phyloP scores from a whole-genome alignment of 2,329 filamentous ascomycete species.

The Neophaeococcomyces mojaviensis region DNA sequence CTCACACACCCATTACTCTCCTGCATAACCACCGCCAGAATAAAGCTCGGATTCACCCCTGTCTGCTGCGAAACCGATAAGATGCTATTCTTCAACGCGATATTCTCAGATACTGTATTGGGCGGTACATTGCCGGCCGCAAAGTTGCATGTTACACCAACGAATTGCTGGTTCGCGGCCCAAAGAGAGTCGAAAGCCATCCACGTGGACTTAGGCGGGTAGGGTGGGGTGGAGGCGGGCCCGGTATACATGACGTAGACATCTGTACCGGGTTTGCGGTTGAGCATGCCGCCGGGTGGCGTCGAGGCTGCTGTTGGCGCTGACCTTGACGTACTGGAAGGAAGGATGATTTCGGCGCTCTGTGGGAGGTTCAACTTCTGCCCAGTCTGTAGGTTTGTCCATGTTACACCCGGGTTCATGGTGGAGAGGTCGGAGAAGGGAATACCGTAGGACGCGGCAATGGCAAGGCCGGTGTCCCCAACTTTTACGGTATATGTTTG shows the following conservation, averaged over 20 bases:
- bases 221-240: too few species aligned
- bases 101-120: conserved; percentile 17
- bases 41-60: conserved; percentile 27
- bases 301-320: too few species aligned
- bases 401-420: conserved; percentile 15
- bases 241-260: too few species aligned
- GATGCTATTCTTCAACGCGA: conserved; percentile 20
- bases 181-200: too few species aligned
- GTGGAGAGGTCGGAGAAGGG: conserved; percentile 11
- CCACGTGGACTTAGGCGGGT: too few species aligned
- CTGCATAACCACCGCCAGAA: conserved; percentile 30
- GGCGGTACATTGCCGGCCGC: background rate
- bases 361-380: conserved; percentile 13
- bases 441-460: conserved; percentile 14
- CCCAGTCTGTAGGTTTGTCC: conserved; percentile 15
- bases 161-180: too few species aligned
- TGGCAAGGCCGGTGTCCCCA: conserved; percentile 14
- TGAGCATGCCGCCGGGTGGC: background rate
- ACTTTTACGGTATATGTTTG: conserved; percentile 11
- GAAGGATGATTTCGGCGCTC: too few species aligned
- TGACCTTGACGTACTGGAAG: too few species aligned
- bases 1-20: conserved; percentile 26
- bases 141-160: too few species aligned
- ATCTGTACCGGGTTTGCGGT: background rate
- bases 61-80: conserved; percentile 20